Percentiles rank a stretch among this genome's conserved stretches.
phyloP scores from a whole-genome alignment of 2,329 filamentous ascomycete species.

The Biscogniauxia sp. region DNA sequence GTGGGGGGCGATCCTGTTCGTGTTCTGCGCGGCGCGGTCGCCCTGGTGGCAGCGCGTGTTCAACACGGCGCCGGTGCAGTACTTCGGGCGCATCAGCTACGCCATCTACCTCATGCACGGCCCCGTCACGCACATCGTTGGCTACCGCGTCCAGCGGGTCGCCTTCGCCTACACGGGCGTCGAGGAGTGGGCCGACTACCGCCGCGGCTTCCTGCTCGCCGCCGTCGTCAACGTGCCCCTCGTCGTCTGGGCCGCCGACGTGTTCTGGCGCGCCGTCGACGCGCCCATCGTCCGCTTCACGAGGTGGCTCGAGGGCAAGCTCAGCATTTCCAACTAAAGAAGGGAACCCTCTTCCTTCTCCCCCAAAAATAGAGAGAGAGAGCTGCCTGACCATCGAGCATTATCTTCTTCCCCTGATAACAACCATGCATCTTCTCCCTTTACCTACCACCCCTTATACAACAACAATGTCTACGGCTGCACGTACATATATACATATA shows the following conservation, averaged over 20 bases:
- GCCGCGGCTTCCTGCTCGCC: constrained; percentile 46
- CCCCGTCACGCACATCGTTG: constrained; percentile 50
- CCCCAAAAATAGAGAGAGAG: no score
- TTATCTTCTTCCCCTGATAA: neutral
- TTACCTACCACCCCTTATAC: no score
- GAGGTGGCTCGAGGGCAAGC: constrained; percentile 51
- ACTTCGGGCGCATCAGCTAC: constrained; percentile 60
- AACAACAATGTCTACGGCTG: no score
- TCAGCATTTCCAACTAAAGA: constrained; percentile 4
- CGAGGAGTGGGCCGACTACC: constrained; percentile 43
- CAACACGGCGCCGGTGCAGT: constrained; percentile 49
- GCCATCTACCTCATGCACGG: constrained; percentile 62
- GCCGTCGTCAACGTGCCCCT: constrained; percentile 47
- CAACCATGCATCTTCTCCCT: neutral
- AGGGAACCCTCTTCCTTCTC: neutral
- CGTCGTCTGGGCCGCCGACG: constrained; percentile 53
- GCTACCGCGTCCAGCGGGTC: constrained; percentile 50
- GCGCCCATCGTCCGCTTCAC: constrained; percentile 55
- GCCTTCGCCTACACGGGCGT: constrained; percentile 47
- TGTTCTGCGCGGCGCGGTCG: constrained; percentile 48
- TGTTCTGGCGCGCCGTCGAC: constrained; percentile 57
- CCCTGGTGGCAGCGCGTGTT: constrained; percentile 49
- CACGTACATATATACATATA: no score
- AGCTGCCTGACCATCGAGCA: no score
- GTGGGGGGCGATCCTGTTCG: constrained; percentile 50